These are phyloP conservation scores for Phialophora macrospora DNA, from an alignment of 2,329 filamentous ascomycete species.

Conservation along the genomic window DNA sequence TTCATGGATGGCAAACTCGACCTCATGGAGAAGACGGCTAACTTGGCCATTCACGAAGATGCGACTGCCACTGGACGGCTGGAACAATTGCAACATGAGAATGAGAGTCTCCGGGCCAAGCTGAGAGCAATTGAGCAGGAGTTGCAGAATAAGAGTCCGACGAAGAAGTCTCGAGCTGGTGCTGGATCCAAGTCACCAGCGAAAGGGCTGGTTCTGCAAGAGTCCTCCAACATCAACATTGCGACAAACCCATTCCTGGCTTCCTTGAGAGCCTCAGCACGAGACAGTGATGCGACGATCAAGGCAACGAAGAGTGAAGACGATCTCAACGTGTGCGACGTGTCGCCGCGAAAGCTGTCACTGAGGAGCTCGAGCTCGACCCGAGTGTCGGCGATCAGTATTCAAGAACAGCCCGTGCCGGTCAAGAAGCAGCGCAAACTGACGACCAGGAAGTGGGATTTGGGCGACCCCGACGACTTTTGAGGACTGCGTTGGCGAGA, in stretches of 20 bases:
- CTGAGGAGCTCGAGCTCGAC: conserved; percentile 34
- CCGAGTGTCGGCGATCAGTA: conserved; percentile 14
- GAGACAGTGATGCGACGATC: conserved; percentile 33
- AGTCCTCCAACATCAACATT: conserved; percentile 34
- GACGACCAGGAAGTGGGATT: conserved; percentile 54
- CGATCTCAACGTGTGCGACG: conserved; percentile 27
- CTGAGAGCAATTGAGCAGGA: conserved; percentile 70
- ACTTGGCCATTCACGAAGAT: conserved; percentile 51
- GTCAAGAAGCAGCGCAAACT: conserved; percentile 52
- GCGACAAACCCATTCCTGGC: conserved; percentile 37
- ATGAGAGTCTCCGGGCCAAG: conserved; percentile 69
- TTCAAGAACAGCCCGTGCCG: conserved; percentile 39
- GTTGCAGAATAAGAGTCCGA: conserved; percentile 66
- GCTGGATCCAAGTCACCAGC: conserved; percentile 30
- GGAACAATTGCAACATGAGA: conserved; percentile 71
- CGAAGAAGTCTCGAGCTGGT: conserved; percentile 52
- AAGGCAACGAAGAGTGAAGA: conserved; percentile 27
- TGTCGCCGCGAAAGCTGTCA: conserved; percentile 37
- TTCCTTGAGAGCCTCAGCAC: conserved; percentile 21
- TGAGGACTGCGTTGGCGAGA: conserved; percentile 17
- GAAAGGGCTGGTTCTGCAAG: conserved; percentile 34
- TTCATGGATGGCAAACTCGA: conserved; percentile 89
- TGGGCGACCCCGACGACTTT: conserved; percentile 51
- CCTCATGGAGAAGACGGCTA: conserved; percentile 60
- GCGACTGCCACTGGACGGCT: conserved; percentile 60